A percentile compares a stretch with the other conserved stretches of the same genome.
Evolutionary conservation across 2,329 filamentous ascomycete species (phyloP).

Genomic region (Colletotrichum phormii): DNA sequence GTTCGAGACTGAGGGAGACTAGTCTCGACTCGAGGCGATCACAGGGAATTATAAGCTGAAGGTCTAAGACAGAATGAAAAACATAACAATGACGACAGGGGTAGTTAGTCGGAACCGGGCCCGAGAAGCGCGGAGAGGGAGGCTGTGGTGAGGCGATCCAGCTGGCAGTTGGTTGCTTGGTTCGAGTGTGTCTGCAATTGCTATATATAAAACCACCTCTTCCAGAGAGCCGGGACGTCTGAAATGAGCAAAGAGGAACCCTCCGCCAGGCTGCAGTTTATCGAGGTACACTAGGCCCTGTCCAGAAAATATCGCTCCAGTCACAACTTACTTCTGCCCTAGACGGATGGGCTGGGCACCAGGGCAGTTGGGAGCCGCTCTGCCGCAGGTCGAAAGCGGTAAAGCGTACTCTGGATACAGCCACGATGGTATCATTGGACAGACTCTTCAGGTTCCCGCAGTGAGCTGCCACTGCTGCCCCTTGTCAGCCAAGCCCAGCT

Average conservation of each 20-base stretch:
- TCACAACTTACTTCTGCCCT: conserved; percentile 12
- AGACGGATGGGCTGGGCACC: not conserved
- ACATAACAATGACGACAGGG: conserved; percentile 17
- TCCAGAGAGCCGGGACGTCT: conserved; percentile 22
- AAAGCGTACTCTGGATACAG: conserved; percentile 18
- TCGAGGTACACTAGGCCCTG: conserved; percentile 17
- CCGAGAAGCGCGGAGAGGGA: conserved; percentile 32
- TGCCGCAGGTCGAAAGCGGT: conserved; percentile 28
- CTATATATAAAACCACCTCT: conserved; percentile 36
- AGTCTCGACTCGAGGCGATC: conserved; percentile 18
- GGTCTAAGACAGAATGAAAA: conserved; percentile 4
- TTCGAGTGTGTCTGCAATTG: conserved; percentile 13
- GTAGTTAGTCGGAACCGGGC: conserved; percentile 16
- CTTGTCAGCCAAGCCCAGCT: conserved; percentile 22
- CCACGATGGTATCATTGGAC: conserved; percentile 30
- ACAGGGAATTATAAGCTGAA: conserved; percentile 28
- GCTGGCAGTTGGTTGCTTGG: conserved; percentile 21
- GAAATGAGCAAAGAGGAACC: conserved; percentile 4
- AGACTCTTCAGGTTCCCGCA: conserved; percentile 11
- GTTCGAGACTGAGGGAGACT: conserved; percentile 18
- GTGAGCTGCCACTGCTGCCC: not conserved
- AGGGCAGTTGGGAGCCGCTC: conserved; percentile 9
- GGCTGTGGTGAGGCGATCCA: conserved; percentile 30
- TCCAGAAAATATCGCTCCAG: conserved; percentile 1
- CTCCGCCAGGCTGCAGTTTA: conserved; percentile 31